Conservation (phyloP, 1,284 basidiomycete genomes). For the Anthracocystis walkeri region DNA sequence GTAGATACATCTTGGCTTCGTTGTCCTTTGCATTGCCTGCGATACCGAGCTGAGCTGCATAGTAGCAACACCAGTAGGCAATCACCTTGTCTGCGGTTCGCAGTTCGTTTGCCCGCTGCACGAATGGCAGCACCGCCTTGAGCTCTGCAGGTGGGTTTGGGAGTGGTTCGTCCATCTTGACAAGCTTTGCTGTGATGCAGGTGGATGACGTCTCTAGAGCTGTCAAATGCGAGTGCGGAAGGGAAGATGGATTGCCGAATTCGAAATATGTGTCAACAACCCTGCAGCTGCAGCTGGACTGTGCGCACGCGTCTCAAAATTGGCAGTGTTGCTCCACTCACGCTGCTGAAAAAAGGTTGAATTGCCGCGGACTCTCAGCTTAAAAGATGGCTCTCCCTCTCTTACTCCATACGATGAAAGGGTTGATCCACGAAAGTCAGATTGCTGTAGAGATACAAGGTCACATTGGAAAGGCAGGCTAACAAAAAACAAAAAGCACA, state of each 20-base stretch:
- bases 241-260: constrained; percentile 1
- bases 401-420: background rate
- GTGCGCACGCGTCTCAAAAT: constrained; percentile 13
- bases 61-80: constrained; percentile 94
- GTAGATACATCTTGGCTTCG: constrained; percentile 76
- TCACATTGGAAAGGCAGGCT: constrained; percentile 2
- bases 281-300: constrained; percentile 28
- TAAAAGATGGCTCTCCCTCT: background rate
- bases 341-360: background rate
- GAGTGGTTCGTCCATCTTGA: constrained; percentile 42
- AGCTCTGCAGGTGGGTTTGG: constrained; percentile 56
- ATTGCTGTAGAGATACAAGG: constrained; percentile 4
- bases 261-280: background rate
- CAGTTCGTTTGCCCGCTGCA: constrained; percentile 91
- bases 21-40: constrained; percentile 75
- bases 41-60: constrained; percentile 89
- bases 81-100: constrained; percentile 83
- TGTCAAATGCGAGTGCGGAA: background rate
- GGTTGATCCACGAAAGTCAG: background rate
- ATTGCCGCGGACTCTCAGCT: constrained; percentile 4
- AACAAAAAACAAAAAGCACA: constrained; percentile 5
- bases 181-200: background rate
- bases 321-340: too few relatives aligned
- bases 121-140: constrained; percentile 77
- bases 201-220: background rate